Evolutionary conservation across 495 filamentous ascomycete genomes (phyloP).

Genomic region (Stereocaulon alpinum): DNA sequence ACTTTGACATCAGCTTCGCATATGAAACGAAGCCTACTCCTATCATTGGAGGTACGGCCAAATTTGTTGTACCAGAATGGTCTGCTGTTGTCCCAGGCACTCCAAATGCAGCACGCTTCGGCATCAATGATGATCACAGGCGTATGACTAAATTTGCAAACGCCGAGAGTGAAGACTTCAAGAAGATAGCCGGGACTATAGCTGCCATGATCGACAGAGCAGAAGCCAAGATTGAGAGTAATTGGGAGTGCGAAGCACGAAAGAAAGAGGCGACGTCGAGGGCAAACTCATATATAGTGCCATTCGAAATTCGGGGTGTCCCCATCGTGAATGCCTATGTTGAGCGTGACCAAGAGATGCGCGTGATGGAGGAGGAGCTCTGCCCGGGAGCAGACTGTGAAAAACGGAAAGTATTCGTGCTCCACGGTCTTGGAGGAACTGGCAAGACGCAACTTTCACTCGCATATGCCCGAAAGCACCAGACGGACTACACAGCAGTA

Average conservation of each 20-base stretch:
- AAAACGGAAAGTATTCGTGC: neutral
- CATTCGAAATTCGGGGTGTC: slow-evolving; percentile 2
- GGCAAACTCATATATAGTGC: neutral
- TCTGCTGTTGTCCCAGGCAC: slow-evolving; percentile 15
- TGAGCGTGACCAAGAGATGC: slow-evolving; percentile 3
- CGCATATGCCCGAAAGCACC: slow-evolving; percentile 14
- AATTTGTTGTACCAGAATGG: slow-evolving; percentile 10
- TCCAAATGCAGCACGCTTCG: slow-evolving; percentile 8
- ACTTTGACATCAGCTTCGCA: slow-evolving; percentile 6
- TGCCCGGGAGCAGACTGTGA: neutral
- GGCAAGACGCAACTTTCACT: slow-evolving; percentile 24
- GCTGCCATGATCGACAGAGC: slow-evolving; percentile 1
- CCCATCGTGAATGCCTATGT: neutral
- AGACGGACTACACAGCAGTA: slow-evolving; percentile 13
- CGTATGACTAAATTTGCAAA: slow-evolving; percentile 10
- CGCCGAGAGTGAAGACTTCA: neutral
- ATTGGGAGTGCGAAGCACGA: neutral
- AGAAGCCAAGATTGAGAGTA: slow-evolving; percentile 2
- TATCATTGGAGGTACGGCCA: neutral
- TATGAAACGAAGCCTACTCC: slow-evolving; percentile 9
- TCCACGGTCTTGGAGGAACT: slow-evolving; percentile 20
- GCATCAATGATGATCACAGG: slow-evolving; percentile 9
- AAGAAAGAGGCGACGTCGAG: neutral
- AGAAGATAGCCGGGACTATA: slow-evolving; percentile 1
- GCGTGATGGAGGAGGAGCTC: neutral